A percentile compares a stretch with the other conserved stretches of the same genome.
Evolutionary conservation across 2,329 filamentous ascomycete species (phyloP).

Genomic region (Lecanicillium sp.): DNA sequence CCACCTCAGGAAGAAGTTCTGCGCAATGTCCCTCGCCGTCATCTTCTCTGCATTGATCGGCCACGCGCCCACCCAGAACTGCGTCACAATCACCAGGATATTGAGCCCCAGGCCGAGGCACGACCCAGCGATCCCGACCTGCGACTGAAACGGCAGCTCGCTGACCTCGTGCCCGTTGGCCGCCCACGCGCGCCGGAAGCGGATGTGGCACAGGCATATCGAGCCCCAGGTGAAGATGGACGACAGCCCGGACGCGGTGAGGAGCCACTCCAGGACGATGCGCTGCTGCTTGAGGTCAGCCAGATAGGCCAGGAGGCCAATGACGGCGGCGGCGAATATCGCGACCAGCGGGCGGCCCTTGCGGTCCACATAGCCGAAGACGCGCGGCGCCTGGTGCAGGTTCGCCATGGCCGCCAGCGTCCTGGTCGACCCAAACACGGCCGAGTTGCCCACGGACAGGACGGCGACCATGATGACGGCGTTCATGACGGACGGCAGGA

Average conservation of each 20-base stretch:
- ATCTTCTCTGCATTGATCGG: constrained; percentile 51
- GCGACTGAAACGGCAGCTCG: constrained; percentile 69
- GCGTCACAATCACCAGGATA: constrained; percentile 62
- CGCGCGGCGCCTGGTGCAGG: constrained; percentile 66
- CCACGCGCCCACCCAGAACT: constrained; percentile 74
- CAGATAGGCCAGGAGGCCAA: constrained; percentile 68
- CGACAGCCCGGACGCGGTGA: constrained; percentile 59
- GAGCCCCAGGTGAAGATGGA: constrained; percentile 65
- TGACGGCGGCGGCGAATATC: constrained; percentile 54
- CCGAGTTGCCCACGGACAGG: constrained; percentile 75
- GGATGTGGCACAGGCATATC: constrained; percentile 58
- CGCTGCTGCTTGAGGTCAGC: constrained; percentile 53
- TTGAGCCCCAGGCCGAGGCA: constrained; percentile 73
- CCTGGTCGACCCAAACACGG: constrained; percentile 76
- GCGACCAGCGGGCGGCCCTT: constrained; percentile 66
- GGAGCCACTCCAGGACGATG: constrained; percentile 68
- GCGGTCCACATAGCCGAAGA: constrained; percentile 69
- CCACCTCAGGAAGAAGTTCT: constrained; percentile 62
- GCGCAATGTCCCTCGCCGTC: constrained; percentile 38
- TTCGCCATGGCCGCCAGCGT: constrained; percentile 79
- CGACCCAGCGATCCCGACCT: constrained; percentile 66
- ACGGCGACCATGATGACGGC: constrained; percentile 81
- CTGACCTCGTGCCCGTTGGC: constrained; percentile 56
- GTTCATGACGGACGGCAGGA: constrained; percentile 77
- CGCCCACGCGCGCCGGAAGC: constrained; percentile 55